Evolutionary conservation across 495 filamentous ascomycete species (phyloP), one percentile per base, ranked within the genome.

Genomic region (Pseudotulostoma volvatum): DNA sequence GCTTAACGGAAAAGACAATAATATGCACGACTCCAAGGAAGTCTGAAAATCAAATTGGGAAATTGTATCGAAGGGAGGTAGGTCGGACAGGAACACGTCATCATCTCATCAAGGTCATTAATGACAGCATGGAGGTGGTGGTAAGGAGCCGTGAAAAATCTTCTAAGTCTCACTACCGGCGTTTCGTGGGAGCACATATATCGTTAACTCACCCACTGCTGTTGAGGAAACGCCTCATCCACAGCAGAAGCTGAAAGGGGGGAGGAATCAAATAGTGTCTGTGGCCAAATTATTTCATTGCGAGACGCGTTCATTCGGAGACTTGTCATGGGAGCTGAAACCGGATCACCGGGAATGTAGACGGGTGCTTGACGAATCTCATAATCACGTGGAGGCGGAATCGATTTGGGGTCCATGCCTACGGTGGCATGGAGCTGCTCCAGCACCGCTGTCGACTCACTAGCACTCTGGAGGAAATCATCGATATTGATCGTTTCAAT

Each of bases 401-500:
- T 47, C 7, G 54, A 34, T 42, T 65, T 65, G 11, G 52, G 14
- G 14, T 65, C 60, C 43, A 61, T 51, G 9, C 52, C 57, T 51
- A 64, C 61, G 45, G 46, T 63, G 33, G 54, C 60, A 38, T 67
- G 63, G 35, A 67, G 52, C 41, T 66, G 62, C 48, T 66, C 62
- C 39, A 68, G 48, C 37, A 55, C 62, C 14, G 60, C 59, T 16
- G 64, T 66, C 4, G 59, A 63, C 40, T 63, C 64, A 37, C 66
- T 66, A 42, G 64, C 55, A 1, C 60, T 59, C 44, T 66, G 63
- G 55, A 79, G 71, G 52, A 74, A 73, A 31, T 77, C 71, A 38
- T 77, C 73, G 36, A 76, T 73, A 45, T 74, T 74, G 42, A 77
- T 62, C 34, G 59, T 67, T n/a, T 65, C 60, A 8, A 77, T 50